These are phyloP conservation scores for Rosa persica DNA, from an alignment of 306 rosid genomes.

Conservation along the genomic window DNA sequence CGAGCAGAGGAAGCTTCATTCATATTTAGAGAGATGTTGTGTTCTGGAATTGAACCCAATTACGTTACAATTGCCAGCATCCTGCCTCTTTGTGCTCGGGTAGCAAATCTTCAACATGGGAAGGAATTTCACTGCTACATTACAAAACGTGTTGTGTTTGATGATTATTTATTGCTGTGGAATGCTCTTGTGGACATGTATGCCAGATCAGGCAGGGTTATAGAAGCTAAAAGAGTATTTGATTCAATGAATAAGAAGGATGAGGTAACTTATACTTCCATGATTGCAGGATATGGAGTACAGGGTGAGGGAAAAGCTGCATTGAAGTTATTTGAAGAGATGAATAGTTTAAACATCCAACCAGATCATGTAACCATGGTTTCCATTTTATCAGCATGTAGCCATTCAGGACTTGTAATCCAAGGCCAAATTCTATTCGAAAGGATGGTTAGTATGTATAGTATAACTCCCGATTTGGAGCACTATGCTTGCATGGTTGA, in stretches of 20 bases:
- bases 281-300: conserved; percentile 82
- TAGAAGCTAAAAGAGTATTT: conserved; percentile 72
- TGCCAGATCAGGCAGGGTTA: conserved; percentile 74
- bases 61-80: conserved; percentile 78
- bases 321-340: conserved; percentile 71
- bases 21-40: conserved; percentile 74
- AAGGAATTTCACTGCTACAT: conserved; percentile 89
- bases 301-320: conserved; percentile 75
- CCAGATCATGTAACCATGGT: conserved; percentile 87
- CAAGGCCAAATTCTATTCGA: conserved; percentile 56
- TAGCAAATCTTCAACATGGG: conserved; percentile 81
- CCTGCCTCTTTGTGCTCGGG: conserved; percentile 89
- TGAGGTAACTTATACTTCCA: conserved; percentile 78
- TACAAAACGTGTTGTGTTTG: conserved; percentile 48
- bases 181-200: conserved; percentile 89
- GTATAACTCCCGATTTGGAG: conserved; percentile 61
- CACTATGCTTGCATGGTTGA: conserved; percentile 84
- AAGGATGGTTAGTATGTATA: conserved; percentile 51
- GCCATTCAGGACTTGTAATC: conserved; percentile 75
- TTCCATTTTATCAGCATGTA: conserved; percentile 77
- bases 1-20: conserved; percentile 65
- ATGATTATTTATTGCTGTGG: conserved; percentile 56
- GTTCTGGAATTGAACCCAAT: conserved; percentile 59
- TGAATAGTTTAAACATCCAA: conserved; percentile 50
- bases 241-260: conserved; percentile 64